phyloP scores from a whole-genome alignment of 164 flowering plant species.

The Vitis labrusca region DNA sequence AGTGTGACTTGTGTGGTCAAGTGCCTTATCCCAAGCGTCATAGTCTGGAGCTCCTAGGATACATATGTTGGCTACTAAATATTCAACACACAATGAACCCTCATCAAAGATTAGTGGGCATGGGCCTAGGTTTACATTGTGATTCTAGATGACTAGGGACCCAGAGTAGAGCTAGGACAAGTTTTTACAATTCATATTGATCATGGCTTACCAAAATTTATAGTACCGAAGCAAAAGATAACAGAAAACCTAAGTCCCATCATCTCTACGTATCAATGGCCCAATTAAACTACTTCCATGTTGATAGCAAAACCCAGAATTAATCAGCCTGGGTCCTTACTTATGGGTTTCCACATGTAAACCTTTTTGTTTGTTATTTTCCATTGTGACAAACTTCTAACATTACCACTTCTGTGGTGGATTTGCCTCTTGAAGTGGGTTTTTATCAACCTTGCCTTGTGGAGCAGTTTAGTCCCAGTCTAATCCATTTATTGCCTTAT shows the following conservation, averaged over 20 bases:
- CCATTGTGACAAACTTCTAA: constrained; percentile 8
- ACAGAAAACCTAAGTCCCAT: no score
- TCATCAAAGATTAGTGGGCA: no score
- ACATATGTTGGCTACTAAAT: constrained; percentile 72
- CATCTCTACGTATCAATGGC: not conserved
- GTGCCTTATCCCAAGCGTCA: constrained; percentile 90
- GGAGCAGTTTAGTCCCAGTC: constrained; percentile 67
- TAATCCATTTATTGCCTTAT: constrained; percentile 5
- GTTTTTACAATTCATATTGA: no score
- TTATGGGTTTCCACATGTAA: not conserved
- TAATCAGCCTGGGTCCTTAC: no score
- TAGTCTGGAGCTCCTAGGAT: constrained; percentile 77
- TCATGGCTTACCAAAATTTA: no score
- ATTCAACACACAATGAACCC: no score
- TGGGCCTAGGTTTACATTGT: no score
- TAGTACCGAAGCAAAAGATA: no score
- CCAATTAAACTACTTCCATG: not conserved
- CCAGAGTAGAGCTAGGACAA: no score
- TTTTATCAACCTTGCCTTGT: constrained; percentile 78
- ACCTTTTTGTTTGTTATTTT: not conserved
- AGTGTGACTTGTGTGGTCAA: constrained; percentile 77
- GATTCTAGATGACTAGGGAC: no score
- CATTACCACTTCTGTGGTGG: constrained; percentile 14
- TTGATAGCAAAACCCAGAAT: no score
- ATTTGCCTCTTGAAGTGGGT: constrained; percentile 52